Conservation (phyloP, 1,284 basidiomycete species). For the Exsudoporus floridanus region DNA sequence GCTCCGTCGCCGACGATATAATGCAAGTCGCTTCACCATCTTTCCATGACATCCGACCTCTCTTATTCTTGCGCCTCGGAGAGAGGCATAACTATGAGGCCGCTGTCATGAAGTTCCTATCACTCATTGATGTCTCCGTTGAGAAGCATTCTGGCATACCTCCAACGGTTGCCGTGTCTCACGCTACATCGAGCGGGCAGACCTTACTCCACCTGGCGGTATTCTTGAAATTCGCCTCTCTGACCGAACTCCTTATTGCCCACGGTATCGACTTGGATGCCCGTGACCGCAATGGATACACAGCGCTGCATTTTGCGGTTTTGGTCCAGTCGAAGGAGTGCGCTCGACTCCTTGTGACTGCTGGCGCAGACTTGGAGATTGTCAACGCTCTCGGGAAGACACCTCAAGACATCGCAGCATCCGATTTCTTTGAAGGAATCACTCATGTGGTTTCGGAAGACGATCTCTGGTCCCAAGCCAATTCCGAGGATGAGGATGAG, state of each 20-base stretch:
- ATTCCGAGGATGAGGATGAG: constrained; percentile 48
- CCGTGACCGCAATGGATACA: constrained; percentile 89
- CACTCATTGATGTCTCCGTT: constrained; percentile 62
- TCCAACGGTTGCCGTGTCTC: constrained; percentile 54
- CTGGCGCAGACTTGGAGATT: constrained; percentile 78
- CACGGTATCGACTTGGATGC: constrained; percentile 79
- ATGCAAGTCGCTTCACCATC: constrained; percentile 54
- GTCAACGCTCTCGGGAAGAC: constrained; percentile 78
- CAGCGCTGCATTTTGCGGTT: constrained; percentile 86
- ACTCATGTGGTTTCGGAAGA: constrained; percentile 37
- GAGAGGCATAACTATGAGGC: constrained; percentile 70
- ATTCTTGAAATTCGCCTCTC: constrained; percentile 74
- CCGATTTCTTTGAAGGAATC: constrained; percentile 55
- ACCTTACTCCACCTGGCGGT: constrained; percentile 87
- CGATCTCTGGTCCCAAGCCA: constrained; percentile 12
- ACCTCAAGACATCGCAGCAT: constrained; percentile 71
- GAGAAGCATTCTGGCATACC: constrained; percentile 43
- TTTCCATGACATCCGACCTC: constrained; percentile 50
- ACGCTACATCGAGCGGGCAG: constrained; percentile 68
- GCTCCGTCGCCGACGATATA: constrained; percentile 40
- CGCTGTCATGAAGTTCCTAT: constrained; percentile 77
- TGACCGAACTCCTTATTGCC: constrained; percentile 72
- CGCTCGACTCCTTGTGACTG: constrained; percentile 66
- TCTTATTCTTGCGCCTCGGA: constrained; percentile 51
- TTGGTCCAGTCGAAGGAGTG: constrained; percentile 68